These are phyloP conservation scores for Aureoboletus auriporus DNA, from an alignment of 768 basidiomycete genomes.

Conservation along the genomic window DNA sequence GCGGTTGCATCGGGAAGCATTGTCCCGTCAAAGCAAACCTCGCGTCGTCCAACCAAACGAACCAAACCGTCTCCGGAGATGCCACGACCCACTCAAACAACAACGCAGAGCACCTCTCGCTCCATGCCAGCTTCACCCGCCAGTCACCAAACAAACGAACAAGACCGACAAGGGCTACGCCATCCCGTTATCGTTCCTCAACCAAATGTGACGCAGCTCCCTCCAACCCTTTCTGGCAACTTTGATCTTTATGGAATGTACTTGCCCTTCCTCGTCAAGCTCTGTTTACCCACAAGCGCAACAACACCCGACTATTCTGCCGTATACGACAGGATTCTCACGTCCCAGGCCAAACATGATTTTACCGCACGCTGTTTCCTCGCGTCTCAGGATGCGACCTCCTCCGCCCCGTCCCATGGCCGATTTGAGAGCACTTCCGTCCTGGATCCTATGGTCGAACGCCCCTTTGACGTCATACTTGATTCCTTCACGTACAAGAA, in stretches of 20 bases:
- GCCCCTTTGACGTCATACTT: constrained; percentile 32
- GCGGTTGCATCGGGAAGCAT: neutral
- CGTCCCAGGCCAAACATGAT: constrained; percentile 37
- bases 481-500: constrained; percentile 22
- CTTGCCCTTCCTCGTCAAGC: constrained; percentile 32
- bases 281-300: constrained; percentile 29
- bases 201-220: constrained; percentile 1
- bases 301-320: constrained; percentile 25
- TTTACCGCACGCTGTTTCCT: constrained; percentile 32
- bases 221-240: constrained; percentile 28
- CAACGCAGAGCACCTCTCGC: constrained; percentile 4
- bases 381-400: constrained; percentile 4
- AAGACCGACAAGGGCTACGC: neutral
- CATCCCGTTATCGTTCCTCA: constrained; percentile 9
- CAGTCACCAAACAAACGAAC: neutral
- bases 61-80: constrained; percentile 7
- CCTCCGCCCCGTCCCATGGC: constrained; percentile 16
- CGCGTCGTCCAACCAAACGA: constrained; percentile 18
- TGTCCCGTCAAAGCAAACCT: too few species aligned
- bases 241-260: constrained; percentile 40
- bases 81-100: constrained; percentile 7
- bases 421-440: constrained; percentile 24
- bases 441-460: constrained; percentile 33
- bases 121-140: constrained; percentile 1
- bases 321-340: constrained; percentile 33